Base-by-base conservation (phyloP, 768 basidiomycete species). In the Leucocoprinus leucothites region DNA sequence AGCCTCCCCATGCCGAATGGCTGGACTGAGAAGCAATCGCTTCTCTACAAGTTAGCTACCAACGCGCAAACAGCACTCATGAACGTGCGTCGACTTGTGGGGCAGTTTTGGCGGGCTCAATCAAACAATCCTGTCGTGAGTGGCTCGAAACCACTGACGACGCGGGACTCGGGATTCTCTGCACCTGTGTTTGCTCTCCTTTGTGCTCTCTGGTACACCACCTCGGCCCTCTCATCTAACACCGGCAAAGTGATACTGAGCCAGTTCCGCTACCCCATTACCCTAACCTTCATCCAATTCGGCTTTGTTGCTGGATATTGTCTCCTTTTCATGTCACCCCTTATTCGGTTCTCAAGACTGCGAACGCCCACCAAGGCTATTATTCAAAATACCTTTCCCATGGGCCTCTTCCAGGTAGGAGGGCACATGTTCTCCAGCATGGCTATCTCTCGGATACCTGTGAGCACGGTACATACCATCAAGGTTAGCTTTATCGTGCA, bases 381-480 rank as follows among this genome's bases (percentile, higher is more conserved):
- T 58, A 62, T 98, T 22, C 74, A 72, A 56, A 89, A 78, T 56
- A 97, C 95, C 2, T 67, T 97, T 24, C 93, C 95, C 1, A 98
- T 98, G 96, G 95, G 94, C 21, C 80, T 90, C 58, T 99, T 99
- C 69, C 97, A 99, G 72, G 95, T 99, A 31, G 93, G 87, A 6
- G 97, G 97, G 1, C 97, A 99, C 68, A 93, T 99, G 64, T 98
- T 97, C 68, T 94, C 94, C 16, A 96, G 94, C 62, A 87, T 99
- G 74, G 97, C 97, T 9, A 99, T 98, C 51, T 93, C 94, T 47
- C 80, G 94, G 48, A 96, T 98, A 58, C 93, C 91, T 2, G 97
- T 99, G 57, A 94, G 91, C 74, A 99, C 97, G 0, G 94, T 98
- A 13, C 97, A 99, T 69, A 98, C 96, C 45, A 98, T 98, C 72